A percentile compares a stretch with the other conserved stretches of the same genome.
Conservation (phyloP, 768 basidiomycete species). For the Termitomyces sp. region DNA sequence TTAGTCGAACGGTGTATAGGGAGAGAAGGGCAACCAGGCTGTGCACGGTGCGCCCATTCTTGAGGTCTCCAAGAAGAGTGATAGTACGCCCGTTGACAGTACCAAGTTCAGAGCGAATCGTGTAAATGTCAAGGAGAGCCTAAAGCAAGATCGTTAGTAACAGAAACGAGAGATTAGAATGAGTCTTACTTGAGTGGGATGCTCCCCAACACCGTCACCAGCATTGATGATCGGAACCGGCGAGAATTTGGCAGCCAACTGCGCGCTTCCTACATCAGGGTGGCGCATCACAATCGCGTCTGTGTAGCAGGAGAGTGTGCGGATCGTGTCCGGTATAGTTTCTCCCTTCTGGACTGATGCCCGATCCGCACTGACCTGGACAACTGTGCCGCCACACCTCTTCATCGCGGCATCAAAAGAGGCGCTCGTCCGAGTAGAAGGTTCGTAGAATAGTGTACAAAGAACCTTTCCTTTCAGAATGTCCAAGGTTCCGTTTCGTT, state of each 20-base stretch:
- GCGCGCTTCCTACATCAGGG: constrained; percentile 90
- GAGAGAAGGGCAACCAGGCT: constrained; percentile 89
- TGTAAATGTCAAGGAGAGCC: constrained; percentile 86
- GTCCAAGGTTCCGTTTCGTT: constrained; percentile 83
- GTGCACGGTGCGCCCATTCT: constrained; percentile 97
- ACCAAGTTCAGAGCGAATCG: constrained; percentile 95
- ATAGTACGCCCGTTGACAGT: constrained; percentile 96
- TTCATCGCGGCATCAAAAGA: constrained; percentile 99
- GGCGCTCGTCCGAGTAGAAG: constrained; percentile 90
- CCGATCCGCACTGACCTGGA: constrained; percentile 72
- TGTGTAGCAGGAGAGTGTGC: constrained; percentile 91
- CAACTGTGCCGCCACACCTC: constrained; percentile 92
- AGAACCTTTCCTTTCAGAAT: constrained; percentile 88
- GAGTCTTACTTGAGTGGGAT: constrained; percentile 81
- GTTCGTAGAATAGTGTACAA: constrained; percentile 92
- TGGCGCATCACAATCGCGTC: constrained; percentile 95
- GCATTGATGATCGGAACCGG: constrained; percentile 96
- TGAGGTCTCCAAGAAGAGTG: constrained; percentile 90
- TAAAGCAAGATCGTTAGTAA: constrained; percentile 20
- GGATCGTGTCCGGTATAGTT: constrained; percentile 85
- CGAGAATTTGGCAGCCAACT: constrained; percentile 92
- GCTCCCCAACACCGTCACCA: constrained; percentile 95
- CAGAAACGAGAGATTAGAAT: neutral
- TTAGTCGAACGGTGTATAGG: constrained; percentile 88
- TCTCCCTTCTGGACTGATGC: constrained; percentile 95